Base-by-base conservation (phyloP, 768 basidiomycete genomes). In the Lactifluus hygrophoroides region DNA sequence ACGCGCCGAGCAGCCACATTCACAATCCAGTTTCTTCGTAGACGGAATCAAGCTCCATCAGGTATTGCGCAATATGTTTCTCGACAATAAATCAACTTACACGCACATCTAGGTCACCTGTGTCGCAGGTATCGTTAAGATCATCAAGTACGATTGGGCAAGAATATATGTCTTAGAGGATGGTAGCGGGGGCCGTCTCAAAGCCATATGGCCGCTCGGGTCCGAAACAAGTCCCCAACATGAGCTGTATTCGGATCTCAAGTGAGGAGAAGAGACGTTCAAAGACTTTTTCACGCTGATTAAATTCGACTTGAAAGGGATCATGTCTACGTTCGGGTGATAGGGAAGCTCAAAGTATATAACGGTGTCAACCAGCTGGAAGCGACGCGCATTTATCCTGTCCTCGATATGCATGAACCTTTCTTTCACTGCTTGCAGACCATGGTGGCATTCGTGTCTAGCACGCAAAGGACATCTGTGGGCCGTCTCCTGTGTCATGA, bases 341-440 rank as follows among this genome's bases (percentile, higher is more conserved):
- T 43, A 23, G 60, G 57, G 38, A 11, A 21, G 1, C 51, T 61
- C 10, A 40, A 47, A 2, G 27, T 2, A 54, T 80, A 56, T 30
- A 56, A 77, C 73, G 67, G 65, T 66, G 8, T 76, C 75, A 66
- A 75, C 37, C 67, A 71, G 60, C 62, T 81, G 61, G 70, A 65
- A n/a, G 74, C 73, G 2, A 67, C 63, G 21, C 65, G 66, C 44
- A 67, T 79, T 46, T 71, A 75, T 25, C 66, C 64, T 3, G 69
- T 81, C 44, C 67, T 64, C 1, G 79, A 83, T 62, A 65, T 66
- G 48, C 75, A 80, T 67, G 80, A 81, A 62, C 64, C 78, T 19
- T 75, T 70, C 59, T 75, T 74, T 62, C 80, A 82, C 66, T 54
- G 76, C 23, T 62, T 79, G 57, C 75, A 81, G 57, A 69, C 70